Evolutionary conservation across 441 rosid species (phyloP).

Genomic region (Pelargonium myrrhifolium): DNA sequence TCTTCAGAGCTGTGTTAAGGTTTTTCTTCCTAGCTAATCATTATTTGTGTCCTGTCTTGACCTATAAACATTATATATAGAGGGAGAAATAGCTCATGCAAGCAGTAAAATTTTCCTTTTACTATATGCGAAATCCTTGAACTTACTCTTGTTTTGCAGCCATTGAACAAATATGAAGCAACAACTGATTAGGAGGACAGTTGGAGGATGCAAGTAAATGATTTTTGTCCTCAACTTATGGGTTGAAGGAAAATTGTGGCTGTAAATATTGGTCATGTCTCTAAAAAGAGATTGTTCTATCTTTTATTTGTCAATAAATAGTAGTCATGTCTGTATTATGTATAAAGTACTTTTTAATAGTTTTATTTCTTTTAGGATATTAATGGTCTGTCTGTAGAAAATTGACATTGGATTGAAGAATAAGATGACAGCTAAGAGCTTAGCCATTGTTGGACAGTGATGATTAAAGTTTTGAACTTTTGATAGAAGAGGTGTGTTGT

Average conservation of each 20-base stretch:
- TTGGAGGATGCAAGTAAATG: neutral
- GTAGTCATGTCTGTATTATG: neutral
- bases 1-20: conserved; percentile 36
- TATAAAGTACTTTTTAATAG: neutral
- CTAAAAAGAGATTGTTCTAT: neutral
- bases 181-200: conserved; percentile 11
- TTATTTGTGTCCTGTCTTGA: neutral
- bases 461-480: neutral
- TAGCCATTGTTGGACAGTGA: neutral
- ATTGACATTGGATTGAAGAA: neutral
- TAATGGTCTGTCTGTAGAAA: neutral
- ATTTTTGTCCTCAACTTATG: neutral
- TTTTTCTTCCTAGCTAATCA: conserved; percentile 10
- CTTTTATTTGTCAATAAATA: neutral
- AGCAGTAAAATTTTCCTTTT: neutral
- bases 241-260: neutral
- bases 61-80: neutral
- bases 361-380: no score
- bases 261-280: neutral
- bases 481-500: neutral
- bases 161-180: conserved; percentile 18
- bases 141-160: conserved; percentile 21
- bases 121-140: neutral
- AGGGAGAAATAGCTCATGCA: neutral
- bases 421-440: neutral